Percentiles rank a stretch among this genome's conserved stretches.
phyloP scores from a whole-genome alignment of 495 filamentous ascomycete species.

The Penicillium fimorum region DNA sequence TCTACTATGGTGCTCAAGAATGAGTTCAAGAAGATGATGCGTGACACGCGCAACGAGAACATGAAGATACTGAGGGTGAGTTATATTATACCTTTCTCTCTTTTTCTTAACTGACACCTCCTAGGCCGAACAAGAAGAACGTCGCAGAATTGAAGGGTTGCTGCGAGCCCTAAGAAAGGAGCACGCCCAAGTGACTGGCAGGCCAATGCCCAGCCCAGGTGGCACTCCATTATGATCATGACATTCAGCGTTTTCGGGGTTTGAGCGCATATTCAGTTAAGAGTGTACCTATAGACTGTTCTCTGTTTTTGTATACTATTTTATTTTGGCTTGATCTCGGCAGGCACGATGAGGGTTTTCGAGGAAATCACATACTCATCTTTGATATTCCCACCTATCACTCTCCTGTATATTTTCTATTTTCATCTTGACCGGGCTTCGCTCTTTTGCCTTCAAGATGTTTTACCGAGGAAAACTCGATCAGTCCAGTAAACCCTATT shows the following conservation, averaged over 20 bases:
- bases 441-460: slow-evolving; percentile 17
- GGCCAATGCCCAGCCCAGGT: slow-evolving; percentile 50
- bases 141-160: slow-evolving; percentile 61
- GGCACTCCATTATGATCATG: slow-evolving; percentile 47
- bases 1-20: slow-evolving; percentile 73
- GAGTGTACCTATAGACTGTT: slow-evolving; percentile 28
- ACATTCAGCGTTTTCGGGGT: slow-evolving; percentile 18
- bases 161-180: slow-evolving; percentile 57
- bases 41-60: slow-evolving; percentile 71
- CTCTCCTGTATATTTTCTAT: background rate
- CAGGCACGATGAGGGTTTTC: slow-evolving; percentile 23
- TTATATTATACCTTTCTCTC: slow-evolving; percentile 15
- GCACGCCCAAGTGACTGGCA: slow-evolving; percentile 47
- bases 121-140: slow-evolving; percentile 72
- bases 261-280: slow-evolving; percentile 12
- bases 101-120: slow-evolving; percentile 19
- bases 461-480: background rate
- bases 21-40: slow-evolving; percentile 91
- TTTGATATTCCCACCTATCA: background rate
- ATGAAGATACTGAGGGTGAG: slow-evolving; percentile 66
- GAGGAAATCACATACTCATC: background rate
- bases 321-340: slow-evolving; percentile 18
- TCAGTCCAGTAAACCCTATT: slow-evolving; percentile 7
- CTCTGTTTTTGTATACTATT: slow-evolving; percentile 17
- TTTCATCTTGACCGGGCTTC: background rate